Conservation (phyloP, 1,284 basidiomycete species). For the Ceratobasidium sp. region DNA sequence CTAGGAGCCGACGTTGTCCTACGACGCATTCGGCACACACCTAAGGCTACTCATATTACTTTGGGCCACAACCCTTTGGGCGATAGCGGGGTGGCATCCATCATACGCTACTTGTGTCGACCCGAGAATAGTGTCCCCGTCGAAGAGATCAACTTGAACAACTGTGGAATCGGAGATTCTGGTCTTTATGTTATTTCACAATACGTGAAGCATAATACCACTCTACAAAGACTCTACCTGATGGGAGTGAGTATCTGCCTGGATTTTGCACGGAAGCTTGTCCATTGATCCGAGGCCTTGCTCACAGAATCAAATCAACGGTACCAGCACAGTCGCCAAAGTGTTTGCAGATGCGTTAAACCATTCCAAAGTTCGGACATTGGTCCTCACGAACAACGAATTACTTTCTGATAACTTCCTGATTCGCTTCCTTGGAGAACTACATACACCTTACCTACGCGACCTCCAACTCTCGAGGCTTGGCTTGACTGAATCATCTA, state of each 20-base stretch:
- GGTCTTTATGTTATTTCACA: conserved; percentile 64
- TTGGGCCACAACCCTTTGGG: conserved; percentile 70
- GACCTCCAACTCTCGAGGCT: conserved; percentile 69
- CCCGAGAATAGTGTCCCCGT: conserved; percentile 62
- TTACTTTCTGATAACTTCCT: conserved; percentile 65
- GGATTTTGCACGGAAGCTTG: conserved; percentile 46
- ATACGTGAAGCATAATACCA: conserved; percentile 65
- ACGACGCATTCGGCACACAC: conserved; percentile 20
- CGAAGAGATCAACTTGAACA: conserved; percentile 68
- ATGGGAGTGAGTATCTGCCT: conserved; percentile 65
- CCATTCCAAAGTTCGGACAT: conserved; percentile 61
- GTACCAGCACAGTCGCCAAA: conserved; percentile 56
- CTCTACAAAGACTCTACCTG: conserved; percentile 64
- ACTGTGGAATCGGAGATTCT: conserved; percentile 66
- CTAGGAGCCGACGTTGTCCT: conserved; percentile 30
- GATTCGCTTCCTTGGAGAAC: conserved; percentile 63
- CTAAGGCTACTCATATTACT: conserved; percentile 60
- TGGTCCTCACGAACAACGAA: conserved; percentile 63
- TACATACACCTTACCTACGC: conserved; percentile 63
- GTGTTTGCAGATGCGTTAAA: conserved; percentile 65
- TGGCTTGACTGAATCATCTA: conserved; percentile 63
- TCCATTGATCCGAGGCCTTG: conserved; percentile 49
- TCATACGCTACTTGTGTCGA: conserved; percentile 70
- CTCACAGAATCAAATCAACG: conserved; percentile 63
- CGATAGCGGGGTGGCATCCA: conserved; percentile 67